Evolutionary conservation across 106 monocot genomes (phyloP), one percentile per base, ranked within the genome.

Genomic region (Phalaenopsis equestris): DNA sequence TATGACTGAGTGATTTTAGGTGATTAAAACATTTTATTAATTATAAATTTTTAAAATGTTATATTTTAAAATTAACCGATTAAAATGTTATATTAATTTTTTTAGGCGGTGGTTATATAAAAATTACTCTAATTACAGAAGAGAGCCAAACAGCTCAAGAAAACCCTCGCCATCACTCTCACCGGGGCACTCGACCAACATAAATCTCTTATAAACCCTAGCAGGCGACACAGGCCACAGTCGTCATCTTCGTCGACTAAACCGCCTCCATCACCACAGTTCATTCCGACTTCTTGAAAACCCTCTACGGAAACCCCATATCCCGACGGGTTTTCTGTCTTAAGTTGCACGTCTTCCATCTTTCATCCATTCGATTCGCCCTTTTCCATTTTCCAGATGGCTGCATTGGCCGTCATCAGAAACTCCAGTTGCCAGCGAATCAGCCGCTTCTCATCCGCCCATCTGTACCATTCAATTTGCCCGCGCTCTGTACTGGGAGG

Each of bases 391-490:
- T 38, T 39, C 70, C 36, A 37, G 38, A 87, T 87, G 86, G 87
- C 85, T 58, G 85, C 87, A 16, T 67, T 84, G 43, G 79, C 87
- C 18, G 83, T 75, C 24, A 81, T 83, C 72, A 80, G 85, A 76
- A 85, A 81, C 67, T 6, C 82, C 73, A 80, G 55, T 48, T 81
- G 79, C 12, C 77, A 84, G 78, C 88, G 84, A 42, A 78, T 86
- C 52, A 76, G 77, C 12, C 83, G 67, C 42, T 68, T 77, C 67
- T 79, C 83, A 47, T 16, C 87, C 79, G 72, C 80, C 43, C 48
- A 42, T 45, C n/a, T 84, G 41, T 74, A 65, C 79, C 79, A 79
- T 58, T 80, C 83, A 43, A 84, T 78, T 75, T 88, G 82, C 73
- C 56, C 79, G 41, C 61, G 83, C 19, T 55, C 74, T 37, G 36